Evolutionary conservation across 192 early-diverging fungal genomes (phyloP).

Genomic region (Helicostylum pulchrum): DNA sequence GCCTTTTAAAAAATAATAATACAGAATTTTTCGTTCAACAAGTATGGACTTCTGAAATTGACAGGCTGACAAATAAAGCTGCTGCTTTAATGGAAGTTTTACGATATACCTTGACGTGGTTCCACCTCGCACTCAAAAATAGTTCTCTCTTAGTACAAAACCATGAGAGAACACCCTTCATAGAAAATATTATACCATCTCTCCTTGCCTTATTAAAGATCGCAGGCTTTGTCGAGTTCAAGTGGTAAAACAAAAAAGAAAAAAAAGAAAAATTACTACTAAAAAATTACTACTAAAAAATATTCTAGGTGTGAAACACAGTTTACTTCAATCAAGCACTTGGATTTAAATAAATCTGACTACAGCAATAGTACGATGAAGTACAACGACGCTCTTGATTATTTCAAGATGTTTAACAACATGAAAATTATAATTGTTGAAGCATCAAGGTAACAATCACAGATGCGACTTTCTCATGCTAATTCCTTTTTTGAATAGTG

Average conservation of each 20-base stretch:
- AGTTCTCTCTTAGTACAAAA: background rate
- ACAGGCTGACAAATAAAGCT: conserved; percentile 2
- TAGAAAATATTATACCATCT: conserved; percentile 2
- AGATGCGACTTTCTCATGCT: background rate
- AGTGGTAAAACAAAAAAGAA: background rate
- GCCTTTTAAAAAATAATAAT: conserved; percentile 4
- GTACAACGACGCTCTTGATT: background rate
- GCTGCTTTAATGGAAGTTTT: background rate
- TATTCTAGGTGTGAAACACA: conserved; percentile 4
- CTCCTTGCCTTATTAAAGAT: background rate
- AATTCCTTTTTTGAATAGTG: no score
- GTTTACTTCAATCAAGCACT: conserved; percentile 1
- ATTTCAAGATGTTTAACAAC: background rate
- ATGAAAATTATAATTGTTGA: no score
- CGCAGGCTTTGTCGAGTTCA: background rate
- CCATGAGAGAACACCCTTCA: conserved; percentile 1
- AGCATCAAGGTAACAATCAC: no score
- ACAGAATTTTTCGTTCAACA: conserved; percentile 4
- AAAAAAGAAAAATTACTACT: background rate
- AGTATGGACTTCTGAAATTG: background rate
- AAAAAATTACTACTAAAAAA: background rate
- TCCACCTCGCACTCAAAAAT: background rate
- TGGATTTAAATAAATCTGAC: conserved; percentile 1
- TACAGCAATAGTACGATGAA: background rate
- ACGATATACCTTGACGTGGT: background rate